Evolutionary conservation across 176 grass and related monocot genomes (phyloP), one percentile per base, ranked within the genome.

Genomic region (Lolium perenne): DNA sequence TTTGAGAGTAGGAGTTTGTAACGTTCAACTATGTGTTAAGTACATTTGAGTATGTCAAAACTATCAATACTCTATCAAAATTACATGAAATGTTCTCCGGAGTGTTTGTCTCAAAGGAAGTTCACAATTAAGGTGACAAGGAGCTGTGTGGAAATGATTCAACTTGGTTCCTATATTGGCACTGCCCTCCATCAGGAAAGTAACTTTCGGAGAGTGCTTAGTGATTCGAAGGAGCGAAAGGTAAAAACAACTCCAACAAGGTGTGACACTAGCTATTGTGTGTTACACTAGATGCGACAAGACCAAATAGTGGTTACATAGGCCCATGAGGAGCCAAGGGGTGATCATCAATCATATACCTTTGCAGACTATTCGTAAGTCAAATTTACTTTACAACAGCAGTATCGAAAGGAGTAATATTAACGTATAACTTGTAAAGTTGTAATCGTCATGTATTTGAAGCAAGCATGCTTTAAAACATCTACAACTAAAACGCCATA

Each of bases 11-110:
- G 10, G 25, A 78, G 21, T 38, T 0, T 13, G 11, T 70, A 61
- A 70, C 25, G 50, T 78, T 78, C 14, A 83, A 61, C 13, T 71
- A 58, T 32, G 55, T 38, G 61, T 83, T 55, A 40, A 16, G 26
- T 66, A 17, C 63, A 66, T 66, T 66, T 26, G 6, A 35, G 6
- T 16, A 66, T 66, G 60, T 4, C 4, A 29, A 6, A 10, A 78
- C 6, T 83, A 21, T 77, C 71, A 62, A 75, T 10, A 53, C 47
- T 51, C 22, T 75, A 15, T 7, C 17, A 57, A 71, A 9, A 74
- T 74, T 25, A 25, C 20, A 73, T 25, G 62, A 26, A 14, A 74
- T 51, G 13, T 10, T 74, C 71, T 15, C 12, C 22, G 21, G 46
- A 51, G 22, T 29, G 72, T 7, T 29, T 17, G 12, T 17, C 12